Conservation (phyloP, 2,329 filamentous ascomycete genomes). For the Knoxdaviesia capensis region DNA sequence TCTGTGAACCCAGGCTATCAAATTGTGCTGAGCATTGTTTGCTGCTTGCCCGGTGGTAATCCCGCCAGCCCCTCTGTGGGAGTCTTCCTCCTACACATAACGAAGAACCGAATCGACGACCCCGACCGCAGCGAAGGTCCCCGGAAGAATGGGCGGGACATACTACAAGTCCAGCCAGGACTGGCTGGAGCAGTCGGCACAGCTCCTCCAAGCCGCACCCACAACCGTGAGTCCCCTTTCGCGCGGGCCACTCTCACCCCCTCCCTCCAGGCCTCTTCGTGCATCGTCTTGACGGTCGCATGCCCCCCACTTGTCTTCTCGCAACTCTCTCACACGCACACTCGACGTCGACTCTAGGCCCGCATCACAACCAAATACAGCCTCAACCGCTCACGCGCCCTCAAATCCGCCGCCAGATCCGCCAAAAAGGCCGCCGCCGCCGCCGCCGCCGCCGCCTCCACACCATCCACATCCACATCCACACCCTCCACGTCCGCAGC, state of each 20-base stretch:
- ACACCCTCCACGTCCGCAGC: conserved; percentile 10
- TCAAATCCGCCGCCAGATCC: conserved; percentile 1
- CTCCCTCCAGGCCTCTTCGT: not conserved
- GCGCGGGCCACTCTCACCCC: not conserved
- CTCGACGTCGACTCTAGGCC: conserved; percentile 33
- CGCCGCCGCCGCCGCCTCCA: conserved; percentile 10
- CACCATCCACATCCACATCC: conserved; percentile 7
- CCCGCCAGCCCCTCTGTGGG: no score
- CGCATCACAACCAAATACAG: conserved; percentile 86
- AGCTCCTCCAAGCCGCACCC: conserved; percentile 73
- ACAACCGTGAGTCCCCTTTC: conserved; percentile 41
- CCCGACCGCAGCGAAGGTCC: not conserved
- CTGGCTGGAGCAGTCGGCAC: conserved; percentile 75
- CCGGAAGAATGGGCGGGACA: conserved; percentile 21
- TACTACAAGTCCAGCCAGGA: conserved; percentile 68
- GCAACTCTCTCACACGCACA: not conserved
- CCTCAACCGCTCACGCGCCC: conserved; percentile 25
- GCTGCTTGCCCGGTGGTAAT: no score
- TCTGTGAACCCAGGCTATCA: no score
- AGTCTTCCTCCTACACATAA: no score
- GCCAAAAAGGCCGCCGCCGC: conserved; percentile 10
- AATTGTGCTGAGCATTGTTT: no score
- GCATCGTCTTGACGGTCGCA: conserved; percentile 2
- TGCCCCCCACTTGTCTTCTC: conserved; percentile 1
- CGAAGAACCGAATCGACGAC: no score